Conservation (phyloP, 257 asterid species). For the Buddleja alternifolia region DNA sequence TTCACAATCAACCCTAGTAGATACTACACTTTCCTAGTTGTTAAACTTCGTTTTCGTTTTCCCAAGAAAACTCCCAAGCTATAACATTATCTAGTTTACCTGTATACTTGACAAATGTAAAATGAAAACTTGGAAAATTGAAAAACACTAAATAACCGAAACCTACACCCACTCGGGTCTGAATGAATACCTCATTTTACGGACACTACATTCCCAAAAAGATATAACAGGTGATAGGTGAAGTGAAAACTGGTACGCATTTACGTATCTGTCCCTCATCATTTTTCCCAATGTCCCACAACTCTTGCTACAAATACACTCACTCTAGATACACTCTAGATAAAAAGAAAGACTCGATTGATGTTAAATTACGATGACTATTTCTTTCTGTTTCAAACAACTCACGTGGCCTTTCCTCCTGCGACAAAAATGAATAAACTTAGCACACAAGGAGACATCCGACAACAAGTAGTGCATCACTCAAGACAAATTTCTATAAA, state of each 20-base stretch:
- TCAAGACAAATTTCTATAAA: not conserved
- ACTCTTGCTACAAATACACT: slow-evolving; percentile 49
- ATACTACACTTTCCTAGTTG: slow-evolving; percentile 19
- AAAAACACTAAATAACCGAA: slow-evolving; percentile 5
- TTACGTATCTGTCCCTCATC: slow-evolving; percentile 38
- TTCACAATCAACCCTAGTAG: not conserved
- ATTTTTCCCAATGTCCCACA: slow-evolving; percentile 50
- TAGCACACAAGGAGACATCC: not conserved
- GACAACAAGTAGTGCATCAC: not conserved
- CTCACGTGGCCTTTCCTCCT: slow-evolving; percentile 57
- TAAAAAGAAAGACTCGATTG: slow-evolving; percentile 19
- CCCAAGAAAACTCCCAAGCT: slow-evolving; percentile 33
- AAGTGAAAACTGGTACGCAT: slow-evolving; percentile 60
- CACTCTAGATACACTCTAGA: slow-evolving; percentile 4
- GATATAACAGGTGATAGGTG: slow-evolving; percentile 61
- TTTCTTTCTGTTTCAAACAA: slow-evolving; percentile 33
- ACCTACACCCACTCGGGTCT: slow-evolving; percentile 73
- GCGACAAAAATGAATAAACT: slow-evolving; percentile 31
- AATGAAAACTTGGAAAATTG: slow-evolving; percentile 21
- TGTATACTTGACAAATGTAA: slow-evolving; percentile 33
- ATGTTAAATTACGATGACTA: slow-evolving; percentile 27
- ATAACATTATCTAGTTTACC: slow-evolving; percentile 40
- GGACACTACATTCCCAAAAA: slow-evolving; percentile 72
- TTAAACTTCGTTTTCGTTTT: slow-evolving; percentile 26
- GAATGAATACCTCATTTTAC: slow-evolving; percentile 70